These are phyloP conservation scores for Ricinus communis DNA, from an alignment of 345 rosid genomes.

Conservation along the genomic window DNA sequence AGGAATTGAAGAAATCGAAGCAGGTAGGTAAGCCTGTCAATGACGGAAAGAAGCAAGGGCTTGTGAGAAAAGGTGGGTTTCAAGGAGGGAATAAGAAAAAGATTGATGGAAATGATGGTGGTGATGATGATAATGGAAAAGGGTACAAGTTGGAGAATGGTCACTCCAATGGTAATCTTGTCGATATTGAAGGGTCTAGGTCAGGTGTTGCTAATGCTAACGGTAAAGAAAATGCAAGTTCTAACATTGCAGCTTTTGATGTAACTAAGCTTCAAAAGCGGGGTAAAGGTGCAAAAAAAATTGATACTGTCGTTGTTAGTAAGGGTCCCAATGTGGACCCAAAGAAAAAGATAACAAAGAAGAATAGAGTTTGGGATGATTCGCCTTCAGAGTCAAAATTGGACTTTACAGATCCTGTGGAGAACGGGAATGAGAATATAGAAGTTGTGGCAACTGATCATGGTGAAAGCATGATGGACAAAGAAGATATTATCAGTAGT, in stretches of 20 bases:
- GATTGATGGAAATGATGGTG: conserved; percentile 50
- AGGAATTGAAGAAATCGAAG: conserved; percentile 77
- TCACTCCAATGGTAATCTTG: conserved; percentile 49
- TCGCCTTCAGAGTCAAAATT: conserved; percentile 62
- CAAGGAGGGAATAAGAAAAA: conserved; percentile 60
- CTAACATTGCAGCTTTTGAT: conserved; percentile 76
- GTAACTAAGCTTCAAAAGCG: conserved; percentile 84
- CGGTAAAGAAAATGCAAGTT: conserved; percentile 75
- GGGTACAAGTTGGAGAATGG: conserved; percentile 60
- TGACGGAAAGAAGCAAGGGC: conserved; percentile 64
- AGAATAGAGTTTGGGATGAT: conserved; percentile 97
- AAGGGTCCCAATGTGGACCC: conserved; percentile 75
- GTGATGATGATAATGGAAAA: conserved; percentile 48
- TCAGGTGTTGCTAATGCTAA: conserved; percentile 57
- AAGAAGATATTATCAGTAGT: conserved; percentile 83
- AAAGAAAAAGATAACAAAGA: conserved; percentile 70
- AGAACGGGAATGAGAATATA: conserved; percentile 48
- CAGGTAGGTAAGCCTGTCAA: conserved; percentile 49
- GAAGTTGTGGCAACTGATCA: conserved; percentile 73
- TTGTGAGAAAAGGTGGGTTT: conserved; percentile 47
- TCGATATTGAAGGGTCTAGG: conserved; percentile 43
- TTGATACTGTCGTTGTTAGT: conserved; percentile 66
- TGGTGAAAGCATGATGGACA: conserved; percentile 99
- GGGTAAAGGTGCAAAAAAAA: conserved; percentile 87
- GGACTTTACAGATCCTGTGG: conserved; percentile 81